A percentile compares a stretch with the other conserved stretches of the same genome.
phyloP scores from a whole-genome alignment of 192 early-diverging fungal genomes.

The Entomortierella lignicola region DNA sequence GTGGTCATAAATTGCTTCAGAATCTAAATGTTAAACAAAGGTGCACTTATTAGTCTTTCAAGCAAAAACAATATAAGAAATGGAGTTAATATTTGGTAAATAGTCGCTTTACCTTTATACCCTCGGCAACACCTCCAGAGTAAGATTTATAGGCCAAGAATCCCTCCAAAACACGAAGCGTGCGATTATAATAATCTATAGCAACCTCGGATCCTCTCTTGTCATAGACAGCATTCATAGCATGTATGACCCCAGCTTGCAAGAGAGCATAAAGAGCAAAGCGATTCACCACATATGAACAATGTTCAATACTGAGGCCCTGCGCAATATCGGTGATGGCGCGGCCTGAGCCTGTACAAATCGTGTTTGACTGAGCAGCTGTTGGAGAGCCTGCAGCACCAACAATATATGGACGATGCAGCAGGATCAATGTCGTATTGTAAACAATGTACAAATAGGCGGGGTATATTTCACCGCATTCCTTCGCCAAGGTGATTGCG shows the following conservation, averaged over 20 bases:
- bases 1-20: slow-evolving; percentile 47
- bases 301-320: slow-evolving; percentile 30
- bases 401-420: slow-evolving; percentile 64
- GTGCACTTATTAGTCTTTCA: not conserved
- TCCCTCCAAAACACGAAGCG: slow-evolving; percentile 21
- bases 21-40: slow-evolving; percentile 17
- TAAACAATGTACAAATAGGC: slow-evolving; percentile 54
- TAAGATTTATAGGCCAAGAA: slow-evolving; percentile 18
- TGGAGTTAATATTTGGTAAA: not conserved
- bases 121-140: slow-evolving; percentile 46
- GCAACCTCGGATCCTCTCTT: slow-evolving; percentile 42
- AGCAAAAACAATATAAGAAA: not conserved
- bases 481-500: slow-evolving; percentile 5
- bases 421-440: slow-evolving; percentile 56
- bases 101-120: slow-evolving; percentile 42
- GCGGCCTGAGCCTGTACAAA: slow-evolving; percentile 48
- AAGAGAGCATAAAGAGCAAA: slow-evolving; percentile 49
- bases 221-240: slow-evolving; percentile 47
- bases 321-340: slow-evolving; percentile 52
- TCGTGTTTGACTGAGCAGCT: slow-evolving; percentile 46
- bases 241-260: slow-evolving; percentile 49
- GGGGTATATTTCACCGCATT: slow-evolving; percentile 39
- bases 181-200: slow-evolving; percentile 46
- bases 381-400: slow-evolving; percentile 50
- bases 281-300: slow-evolving; percentile 40